phyloP scores from a whole-genome alignment of 2,329 filamentous ascomycete genomes.

The Fusarium virguliforme region DNA sequence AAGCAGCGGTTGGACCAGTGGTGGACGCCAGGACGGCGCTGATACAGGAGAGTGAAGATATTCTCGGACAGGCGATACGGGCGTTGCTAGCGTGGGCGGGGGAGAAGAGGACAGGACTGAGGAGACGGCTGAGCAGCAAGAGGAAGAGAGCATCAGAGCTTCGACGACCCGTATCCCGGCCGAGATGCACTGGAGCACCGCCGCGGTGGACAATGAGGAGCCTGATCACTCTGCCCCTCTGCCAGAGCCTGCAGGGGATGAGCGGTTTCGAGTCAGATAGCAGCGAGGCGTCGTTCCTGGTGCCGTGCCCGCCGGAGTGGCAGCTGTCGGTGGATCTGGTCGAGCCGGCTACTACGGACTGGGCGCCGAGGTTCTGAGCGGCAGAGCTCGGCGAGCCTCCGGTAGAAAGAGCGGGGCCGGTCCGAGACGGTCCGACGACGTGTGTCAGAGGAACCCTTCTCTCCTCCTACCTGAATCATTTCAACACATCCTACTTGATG shows the following conservation, averaged over 20 bases:
- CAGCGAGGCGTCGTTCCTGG: slow-evolving; percentile 28
- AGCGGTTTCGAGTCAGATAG: slow-evolving; percentile 10
- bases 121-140: slow-evolving; percentile 17
- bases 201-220: slow-evolving; percentile 39
- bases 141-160: slow-evolving; percentile 2
- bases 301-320: slow-evolving; percentile 35
- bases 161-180: slow-evolving; percentile 15
- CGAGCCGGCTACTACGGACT: slow-evolving; percentile 31
- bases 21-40: slow-evolving; percentile 31
- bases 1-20: slow-evolving; percentile 31
- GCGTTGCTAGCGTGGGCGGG: slow-evolving; percentile 15
- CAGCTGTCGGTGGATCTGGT: slow-evolving; percentile 35
- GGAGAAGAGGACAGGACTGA: slow-evolving; percentile 10
- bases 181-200: slow-evolving; percentile 33
- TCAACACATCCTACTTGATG: background rate
- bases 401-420: slow-evolving; percentile 13
- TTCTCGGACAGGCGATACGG: slow-evolving; percentile 28
- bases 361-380: slow-evolving; percentile 31
- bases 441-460: background rate
- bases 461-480: background rate
- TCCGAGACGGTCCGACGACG: background rate
- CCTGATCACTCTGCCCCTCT: slow-evolving; percentile 14
- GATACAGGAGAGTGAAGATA: slow-evolving; percentile 39
- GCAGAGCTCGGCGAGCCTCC: background rate
- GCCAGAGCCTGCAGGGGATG: slow-evolving; percentile 9